Evolutionary conservation across 371 early-diverging fungal species (phyloP).

Genomic region (Rhizomucor miehei): DNA sequence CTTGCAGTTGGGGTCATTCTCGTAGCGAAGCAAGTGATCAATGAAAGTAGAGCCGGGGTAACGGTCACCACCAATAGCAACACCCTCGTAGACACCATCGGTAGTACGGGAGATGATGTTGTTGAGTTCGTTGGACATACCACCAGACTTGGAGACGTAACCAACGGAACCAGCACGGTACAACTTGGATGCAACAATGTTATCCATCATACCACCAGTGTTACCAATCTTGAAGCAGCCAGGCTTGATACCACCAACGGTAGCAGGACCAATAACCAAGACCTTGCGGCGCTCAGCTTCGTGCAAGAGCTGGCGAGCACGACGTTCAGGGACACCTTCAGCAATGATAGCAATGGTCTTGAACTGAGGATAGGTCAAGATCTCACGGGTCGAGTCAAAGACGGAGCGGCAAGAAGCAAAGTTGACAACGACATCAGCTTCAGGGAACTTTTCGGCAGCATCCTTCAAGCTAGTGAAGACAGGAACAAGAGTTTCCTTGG

Average conservation of each 20-base stretch:
- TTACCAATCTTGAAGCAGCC: conserved; percentile 99
- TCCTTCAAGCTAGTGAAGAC: conserved; percentile 89
- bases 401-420: conserved; percentile 97
- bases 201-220: conserved; percentile 99
- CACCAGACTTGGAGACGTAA: conserved; percentile 97
- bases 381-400: conserved; percentile 87
- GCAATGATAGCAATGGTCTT: conserved; percentile 96
- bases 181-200: conserved; percentile 95
- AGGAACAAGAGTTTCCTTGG: conserved; percentile 92
- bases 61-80: conserved; percentile 98
- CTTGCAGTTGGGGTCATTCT: conserved; percentile 91
- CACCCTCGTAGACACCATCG: conserved; percentile 98
- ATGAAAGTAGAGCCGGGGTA: conserved; percentile 99
- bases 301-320: conserved; percentile 87
- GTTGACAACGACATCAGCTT: conserved; percentile 94
- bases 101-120: conserved; percentile 95
- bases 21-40: conserved; percentile 93
- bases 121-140: conserved; percentile 99
- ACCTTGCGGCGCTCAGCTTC: conserved; percentile 82
- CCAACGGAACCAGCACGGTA: conserved; percentile 96
- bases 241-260: conserved; percentile 98
- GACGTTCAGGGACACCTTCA: conserved; percentile 98
- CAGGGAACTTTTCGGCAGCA: conserved; percentile 84
- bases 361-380: conserved; percentile 78
- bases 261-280: conserved; percentile 95